These are phyloP conservation scores for Pseudogymnoascus pannorum DNA, from an alignment of 2,329 filamentous ascomycete species.

Conservation along the genomic window DNA sequence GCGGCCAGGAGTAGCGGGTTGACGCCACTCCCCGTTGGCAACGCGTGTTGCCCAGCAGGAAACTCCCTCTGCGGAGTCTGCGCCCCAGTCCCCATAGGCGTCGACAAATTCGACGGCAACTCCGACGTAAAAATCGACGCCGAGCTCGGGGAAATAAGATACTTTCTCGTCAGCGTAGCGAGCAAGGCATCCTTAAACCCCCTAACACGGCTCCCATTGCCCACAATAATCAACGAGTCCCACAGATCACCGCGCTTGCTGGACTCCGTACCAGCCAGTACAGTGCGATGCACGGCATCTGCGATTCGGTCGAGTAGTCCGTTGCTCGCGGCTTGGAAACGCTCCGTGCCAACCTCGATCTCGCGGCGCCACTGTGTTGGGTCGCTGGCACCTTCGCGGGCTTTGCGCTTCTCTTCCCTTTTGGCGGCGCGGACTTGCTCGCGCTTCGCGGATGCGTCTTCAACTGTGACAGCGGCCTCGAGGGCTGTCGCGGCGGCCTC, in stretches of 20 bases:
- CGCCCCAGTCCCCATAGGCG: slow-evolving; percentile 80
- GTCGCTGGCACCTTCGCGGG: slow-evolving; percentile 23
- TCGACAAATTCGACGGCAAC: slow-evolving; percentile 87
- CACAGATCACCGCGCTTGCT: slow-evolving; percentile 80
- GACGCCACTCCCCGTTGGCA: slow-evolving; percentile 56
- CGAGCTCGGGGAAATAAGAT: slow-evolving; percentile 84
- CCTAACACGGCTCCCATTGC: slow-evolving; percentile 66
- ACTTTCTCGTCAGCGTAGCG: slow-evolving; percentile 69
- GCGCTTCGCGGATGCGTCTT: slow-evolving; percentile 20
- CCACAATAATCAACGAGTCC: slow-evolving; percentile 87
- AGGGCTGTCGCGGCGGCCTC: slow-evolving; percentile 11
- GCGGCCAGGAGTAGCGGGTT: slow-evolving; percentile 91
- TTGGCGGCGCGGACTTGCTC: slow-evolving; percentile 22
- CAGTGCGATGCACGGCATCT: slow-evolving; percentile 72
- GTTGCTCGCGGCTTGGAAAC: slow-evolving; percentile 62
- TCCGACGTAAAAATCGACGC: slow-evolving; percentile 97
- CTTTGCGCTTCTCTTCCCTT: slow-evolving; percentile 26
- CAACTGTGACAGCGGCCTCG: slow-evolving; percentile 13
- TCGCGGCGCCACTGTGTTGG: slow-evolving; percentile 56
- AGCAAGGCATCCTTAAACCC: slow-evolving; percentile 88
- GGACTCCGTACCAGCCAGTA: slow-evolving; percentile 76
- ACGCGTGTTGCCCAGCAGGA: slow-evolving; percentile 44
- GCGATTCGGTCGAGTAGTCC: slow-evolving; percentile 76
- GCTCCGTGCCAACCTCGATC: slow-evolving; percentile 70
- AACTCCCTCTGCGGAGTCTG: slow-evolving; percentile 65